Conservation (phyloP, 371 early-diverging fungal genomes). For the Saksenaea oblongispora region DNA sequence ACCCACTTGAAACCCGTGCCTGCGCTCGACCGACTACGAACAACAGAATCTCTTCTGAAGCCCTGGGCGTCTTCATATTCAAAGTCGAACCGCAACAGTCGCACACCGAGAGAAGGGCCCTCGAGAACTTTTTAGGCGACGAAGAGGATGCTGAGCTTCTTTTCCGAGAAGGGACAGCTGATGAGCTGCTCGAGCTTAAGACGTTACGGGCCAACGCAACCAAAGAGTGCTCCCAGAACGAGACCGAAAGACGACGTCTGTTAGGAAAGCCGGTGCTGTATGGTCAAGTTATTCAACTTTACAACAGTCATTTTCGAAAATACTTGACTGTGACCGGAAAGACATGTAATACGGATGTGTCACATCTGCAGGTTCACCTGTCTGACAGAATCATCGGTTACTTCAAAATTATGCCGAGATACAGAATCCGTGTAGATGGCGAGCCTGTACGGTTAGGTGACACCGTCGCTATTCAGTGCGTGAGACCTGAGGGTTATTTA, state of each 20-base stretch:
- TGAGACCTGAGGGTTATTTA: slow-evolving; percentile 54
- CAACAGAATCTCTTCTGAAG: slow-evolving; percentile 22
- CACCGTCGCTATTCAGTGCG: slow-evolving; percentile 51
- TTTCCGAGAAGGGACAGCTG: slow-evolving; percentile 23
- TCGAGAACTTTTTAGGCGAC: slow-evolving; percentile 29
- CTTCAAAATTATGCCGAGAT: slow-evolving; percentile 59
- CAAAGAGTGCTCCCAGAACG: slow-evolving; percentile 40
- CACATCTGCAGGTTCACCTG: slow-evolving; percentile 44
- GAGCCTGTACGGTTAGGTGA: slow-evolving; percentile 57
- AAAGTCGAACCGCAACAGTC: slow-evolving; percentile 40
- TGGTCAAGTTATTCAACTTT: slow-evolving; percentile 54
- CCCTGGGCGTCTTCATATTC: slow-evolving; percentile 34
- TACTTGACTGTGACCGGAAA: slow-evolving; percentile 51
- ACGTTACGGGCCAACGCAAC: slow-evolving; percentile 25
- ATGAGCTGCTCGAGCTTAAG: slow-evolving; percentile 28
- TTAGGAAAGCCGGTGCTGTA: slow-evolving; percentile 52
- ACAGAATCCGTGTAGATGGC: slow-evolving; percentile 56
- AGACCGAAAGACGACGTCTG: slow-evolving; percentile 37
- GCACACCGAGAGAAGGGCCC: slow-evolving; percentile 24
- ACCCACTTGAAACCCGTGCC: slow-evolving; percentile 38
- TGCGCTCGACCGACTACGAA: slow-evolving; percentile 22
- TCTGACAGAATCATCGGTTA: slow-evolving; percentile 41
- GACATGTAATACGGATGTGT: slow-evolving; percentile 40
- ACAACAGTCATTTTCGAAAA: slow-evolving; percentile 47
- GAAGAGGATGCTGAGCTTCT: slow-evolving; percentile 23